Percentiles rank a stretch among this genome's conserved stretches.
These are phyloP conservation scores for Mycena vulgaris DNA, from an alignment of 768 basidiomycete species.

Conservation along the genomic window DNA sequence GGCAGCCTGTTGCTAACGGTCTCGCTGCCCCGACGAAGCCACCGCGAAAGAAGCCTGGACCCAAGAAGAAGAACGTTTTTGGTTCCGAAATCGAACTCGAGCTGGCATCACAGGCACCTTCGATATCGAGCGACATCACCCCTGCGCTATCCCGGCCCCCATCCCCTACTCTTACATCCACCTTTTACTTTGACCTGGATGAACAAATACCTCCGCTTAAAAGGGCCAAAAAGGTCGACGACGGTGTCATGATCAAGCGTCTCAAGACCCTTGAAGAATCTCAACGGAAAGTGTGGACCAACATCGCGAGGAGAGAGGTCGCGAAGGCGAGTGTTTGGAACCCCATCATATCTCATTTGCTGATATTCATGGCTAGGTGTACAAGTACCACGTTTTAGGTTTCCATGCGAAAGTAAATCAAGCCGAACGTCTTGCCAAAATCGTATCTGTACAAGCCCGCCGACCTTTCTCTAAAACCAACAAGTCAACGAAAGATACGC, in stretches of 20 bases:
- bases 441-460: constrained; percentile 84
- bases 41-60: constrained; percentile 68
- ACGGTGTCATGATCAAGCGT: constrained; percentile 78
- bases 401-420: constrained; percentile 78
- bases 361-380: constrained; percentile 67
- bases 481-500: constrained; percentile 86
- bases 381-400: constrained; percentile 81
- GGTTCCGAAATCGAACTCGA: constrained; percentile 67
- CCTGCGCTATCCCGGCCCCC: constrained; percentile 79
- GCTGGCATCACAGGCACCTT: constrained; percentile 67
- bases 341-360: background rate
- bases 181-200: constrained; percentile 78
- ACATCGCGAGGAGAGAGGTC: constrained; percentile 88
- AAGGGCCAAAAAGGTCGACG: constrained; percentile 85
- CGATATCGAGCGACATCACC: constrained; percentile 78
- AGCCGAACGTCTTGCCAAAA: constrained; percentile 80
- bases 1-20: constrained; percentile 57
- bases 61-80: constrained; percentile 73
- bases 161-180: constrained; percentile 74
- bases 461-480: constrained; percentile 81
- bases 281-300: constrained; percentile 92
- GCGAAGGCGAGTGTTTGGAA: constrained; percentile 71
- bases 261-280: constrained; percentile 85
- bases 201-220: constrained; percentile 79
- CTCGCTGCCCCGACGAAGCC: constrained; percentile 66